phyloP scores from a whole-genome alignment of 1,139 yeast species.

The Hanseniaspora gamundiae region DNA sequence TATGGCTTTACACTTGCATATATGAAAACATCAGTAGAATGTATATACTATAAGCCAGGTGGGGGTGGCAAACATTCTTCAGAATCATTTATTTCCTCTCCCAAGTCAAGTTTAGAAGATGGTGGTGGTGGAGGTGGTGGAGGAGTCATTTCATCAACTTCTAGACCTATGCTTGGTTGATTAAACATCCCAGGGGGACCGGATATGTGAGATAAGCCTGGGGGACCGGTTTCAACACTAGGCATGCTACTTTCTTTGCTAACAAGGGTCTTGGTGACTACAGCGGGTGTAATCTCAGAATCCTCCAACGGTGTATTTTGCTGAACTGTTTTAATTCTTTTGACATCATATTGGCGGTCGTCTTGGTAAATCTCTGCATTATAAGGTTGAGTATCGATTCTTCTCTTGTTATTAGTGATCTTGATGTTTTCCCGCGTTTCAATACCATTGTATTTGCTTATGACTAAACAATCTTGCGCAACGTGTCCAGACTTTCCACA shows the following conservation, averaged over 20 bases:
- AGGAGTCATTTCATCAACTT: constrained; percentile 2
- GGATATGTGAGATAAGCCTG: neutral
- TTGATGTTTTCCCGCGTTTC: neutral
- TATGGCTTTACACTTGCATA: too few relatives aligned
- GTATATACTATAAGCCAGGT: neutral
- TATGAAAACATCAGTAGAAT: too few relatives aligned
- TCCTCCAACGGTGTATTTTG: too few relatives aligned
- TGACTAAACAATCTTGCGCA: constrained; percentile 59
- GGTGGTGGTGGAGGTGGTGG: constrained; percentile 8
- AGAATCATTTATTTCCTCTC: neutral
- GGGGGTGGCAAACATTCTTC: neutral
- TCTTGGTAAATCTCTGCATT: neutral
- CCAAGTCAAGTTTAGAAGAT: constrained; percentile 3
- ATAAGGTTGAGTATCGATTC: neutral
- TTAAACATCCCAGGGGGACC: neutral
- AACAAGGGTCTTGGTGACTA: neutral
- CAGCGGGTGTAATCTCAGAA: too few relatives aligned
- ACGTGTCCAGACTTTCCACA: constrained; percentile 84
- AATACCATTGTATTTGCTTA: neutral
- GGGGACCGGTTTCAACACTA: neutral
- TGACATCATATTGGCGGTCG: neutral
- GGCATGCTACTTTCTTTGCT: neutral
- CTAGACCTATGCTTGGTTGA: neutral
- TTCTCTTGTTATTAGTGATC: neutral
- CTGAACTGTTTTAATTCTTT: neutral